phyloP scores from a whole-genome alignment of 2,329 filamentous ascomycete genomes.

The Penicillium sp. region DNA sequence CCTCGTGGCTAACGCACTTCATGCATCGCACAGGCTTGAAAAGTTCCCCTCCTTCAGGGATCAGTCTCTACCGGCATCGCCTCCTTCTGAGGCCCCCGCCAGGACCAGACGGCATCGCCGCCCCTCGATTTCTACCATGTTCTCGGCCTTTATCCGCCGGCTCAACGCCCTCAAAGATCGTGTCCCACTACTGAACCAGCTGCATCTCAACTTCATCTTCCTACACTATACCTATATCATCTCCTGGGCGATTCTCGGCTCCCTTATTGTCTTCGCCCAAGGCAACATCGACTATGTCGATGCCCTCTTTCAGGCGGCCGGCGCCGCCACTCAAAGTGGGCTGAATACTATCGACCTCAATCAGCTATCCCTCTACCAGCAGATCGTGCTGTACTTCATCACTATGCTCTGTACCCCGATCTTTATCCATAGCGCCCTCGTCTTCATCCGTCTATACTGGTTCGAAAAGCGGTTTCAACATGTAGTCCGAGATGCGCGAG shows the following conservation, averaged over 20 bases:
- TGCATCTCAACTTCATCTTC: slow-evolving; percentile 51
- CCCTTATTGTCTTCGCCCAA: slow-evolving; percentile 73
- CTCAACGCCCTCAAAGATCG: slow-evolving; percentile 33
- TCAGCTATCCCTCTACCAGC: slow-evolving; percentile 70
- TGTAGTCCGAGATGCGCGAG: slow-evolving; percentile 74
- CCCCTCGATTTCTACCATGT: slow-evolving; percentile 31
- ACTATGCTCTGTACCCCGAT: slow-evolving; percentile 81
- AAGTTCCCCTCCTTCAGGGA: slow-evolving; percentile 24
- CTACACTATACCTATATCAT: slow-evolving; percentile 76
- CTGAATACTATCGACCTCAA: slow-evolving; percentile 79
- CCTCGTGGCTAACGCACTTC: slow-evolving; percentile 1
- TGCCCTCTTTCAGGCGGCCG: slow-evolving; percentile 84
- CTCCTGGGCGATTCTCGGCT: slow-evolving; percentile 71
- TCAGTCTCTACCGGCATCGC: slow-evolving; percentile 8
- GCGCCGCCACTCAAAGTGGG: slow-evolving; percentile 87
- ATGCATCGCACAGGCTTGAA: slow-evolving; percentile 14
- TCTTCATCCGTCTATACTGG: slow-evolving; percentile 94
- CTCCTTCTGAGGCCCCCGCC: slow-evolving; percentile 15
- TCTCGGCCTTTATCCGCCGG: slow-evolving; percentile 29
- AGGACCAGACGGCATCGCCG: slow-evolving; percentile 19
- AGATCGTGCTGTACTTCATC: slow-evolving; percentile 72
- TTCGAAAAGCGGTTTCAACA: slow-evolving; percentile 95
- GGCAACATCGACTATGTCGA: slow-evolving; percentile 77
- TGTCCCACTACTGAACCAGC: slow-evolving; percentile 41
- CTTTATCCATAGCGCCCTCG: slow-evolving; percentile 80